Evolutionary conservation across 179 eudicot species (phyloP).

Genomic region (Beta macrorhiza): DNA sequence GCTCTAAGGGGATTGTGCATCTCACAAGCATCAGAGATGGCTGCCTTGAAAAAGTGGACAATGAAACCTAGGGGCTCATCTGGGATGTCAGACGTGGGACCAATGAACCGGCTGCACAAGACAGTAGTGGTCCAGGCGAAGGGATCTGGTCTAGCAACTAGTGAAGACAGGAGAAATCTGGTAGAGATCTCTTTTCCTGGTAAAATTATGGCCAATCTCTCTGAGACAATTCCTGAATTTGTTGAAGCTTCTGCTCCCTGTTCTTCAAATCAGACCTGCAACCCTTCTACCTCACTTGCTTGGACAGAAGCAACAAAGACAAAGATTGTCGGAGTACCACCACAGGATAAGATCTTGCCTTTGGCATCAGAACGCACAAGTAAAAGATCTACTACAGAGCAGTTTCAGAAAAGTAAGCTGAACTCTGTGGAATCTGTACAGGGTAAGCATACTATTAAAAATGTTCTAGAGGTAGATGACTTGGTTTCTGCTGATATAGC

Average conservation of each 20-base stretch:
- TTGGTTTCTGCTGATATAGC: slow-evolving; percentile 29
- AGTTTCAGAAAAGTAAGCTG: slow-evolving; percentile 36
- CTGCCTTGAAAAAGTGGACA: slow-evolving; percentile 64
- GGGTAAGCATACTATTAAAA: slow-evolving; percentile 26
- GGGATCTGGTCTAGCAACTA: slow-evolving; percentile 28
- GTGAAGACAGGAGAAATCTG: slow-evolving; percentile 40
- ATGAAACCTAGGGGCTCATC: slow-evolving; percentile 46
- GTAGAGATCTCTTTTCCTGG: slow-evolving; percentile 54
- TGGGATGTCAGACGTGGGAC: slow-evolving; percentile 46
- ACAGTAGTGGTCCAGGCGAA: slow-evolving; percentile 39
- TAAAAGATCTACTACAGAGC: slow-evolving; percentile 24
- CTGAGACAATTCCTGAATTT: slow-evolving; percentile 31
- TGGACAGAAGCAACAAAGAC: slow-evolving; percentile 21
- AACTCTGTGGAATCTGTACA: slow-evolving; percentile 29
- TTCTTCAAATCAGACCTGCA: slow-evolving; percentile 28
- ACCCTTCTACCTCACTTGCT: slow-evolving; percentile 23
- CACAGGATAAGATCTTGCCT: slow-evolving; percentile 38
- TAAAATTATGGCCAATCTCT: slow-evolving; percentile 33
- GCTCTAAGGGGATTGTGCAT: slow-evolving; percentile 81
- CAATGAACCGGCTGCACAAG: slow-evolving; percentile 36
- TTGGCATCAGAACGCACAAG: slow-evolving; percentile 27
- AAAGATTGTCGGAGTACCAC: slow-evolving; percentile 24
- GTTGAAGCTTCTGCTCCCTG: slow-evolving; percentile 22
- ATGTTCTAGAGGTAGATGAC: slow-evolving; percentile 41
- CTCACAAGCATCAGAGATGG: slow-evolving; percentile 89